Conservation (phyloP, 192 early-diverging fungal species). For the Linnemannia exigua region DNA sequence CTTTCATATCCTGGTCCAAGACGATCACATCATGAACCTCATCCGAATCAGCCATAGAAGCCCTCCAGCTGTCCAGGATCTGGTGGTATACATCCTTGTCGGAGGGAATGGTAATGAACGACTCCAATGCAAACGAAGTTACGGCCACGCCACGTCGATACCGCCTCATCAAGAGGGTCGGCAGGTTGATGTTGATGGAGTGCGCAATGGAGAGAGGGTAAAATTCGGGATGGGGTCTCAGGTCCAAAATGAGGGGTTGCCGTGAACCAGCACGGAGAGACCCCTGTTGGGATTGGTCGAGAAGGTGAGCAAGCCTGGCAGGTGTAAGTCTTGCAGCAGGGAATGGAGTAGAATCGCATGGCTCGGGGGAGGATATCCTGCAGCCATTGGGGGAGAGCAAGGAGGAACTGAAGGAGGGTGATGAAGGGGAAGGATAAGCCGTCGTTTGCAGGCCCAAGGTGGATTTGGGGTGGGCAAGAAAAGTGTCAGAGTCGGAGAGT, state of each 20-base stretch:
- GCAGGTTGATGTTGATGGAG: slow-evolving; percentile 68
- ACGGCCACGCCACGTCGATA: slow-evolving; percentile 61
- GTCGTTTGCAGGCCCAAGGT: not conserved
- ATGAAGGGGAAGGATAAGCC: slow-evolving; percentile 9
- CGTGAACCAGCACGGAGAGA: slow-evolving; percentile 34
- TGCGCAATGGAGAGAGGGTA: slow-evolving; percentile 53
- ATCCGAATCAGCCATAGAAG: not conserved
- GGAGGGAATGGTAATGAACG: slow-evolving; percentile 67
- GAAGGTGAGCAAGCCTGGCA: slow-evolving; percentile 23
- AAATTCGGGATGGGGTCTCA: slow-evolving; percentile 59
- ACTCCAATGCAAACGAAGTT: slow-evolving; percentile 65
- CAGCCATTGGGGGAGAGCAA: not conserved
- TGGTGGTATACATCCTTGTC: slow-evolving; percentile 60
- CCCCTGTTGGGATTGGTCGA: slow-evolving; percentile 19
- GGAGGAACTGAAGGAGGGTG: slow-evolving; percentile 6
- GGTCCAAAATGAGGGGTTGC: slow-evolving; percentile 56
- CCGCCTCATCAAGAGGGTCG: slow-evolving; percentile 64
- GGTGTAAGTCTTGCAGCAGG: slow-evolving; percentile 31
- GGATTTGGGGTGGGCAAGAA: slow-evolving; percentile 12
- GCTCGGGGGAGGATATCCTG: slow-evolving; percentile 23
- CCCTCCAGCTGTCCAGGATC: slow-evolving; percentile 41
- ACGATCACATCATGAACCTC: slow-evolving; percentile 56
- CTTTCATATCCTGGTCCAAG: slow-evolving; percentile 64
- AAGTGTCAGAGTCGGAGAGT: not conserved
- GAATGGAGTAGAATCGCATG: slow-evolving; percentile 10